These are phyloP conservation scores for Tinospora cordifolia DNA, from an alignment of 164 flowering plant species.

Conservation along the genomic window DNA sequence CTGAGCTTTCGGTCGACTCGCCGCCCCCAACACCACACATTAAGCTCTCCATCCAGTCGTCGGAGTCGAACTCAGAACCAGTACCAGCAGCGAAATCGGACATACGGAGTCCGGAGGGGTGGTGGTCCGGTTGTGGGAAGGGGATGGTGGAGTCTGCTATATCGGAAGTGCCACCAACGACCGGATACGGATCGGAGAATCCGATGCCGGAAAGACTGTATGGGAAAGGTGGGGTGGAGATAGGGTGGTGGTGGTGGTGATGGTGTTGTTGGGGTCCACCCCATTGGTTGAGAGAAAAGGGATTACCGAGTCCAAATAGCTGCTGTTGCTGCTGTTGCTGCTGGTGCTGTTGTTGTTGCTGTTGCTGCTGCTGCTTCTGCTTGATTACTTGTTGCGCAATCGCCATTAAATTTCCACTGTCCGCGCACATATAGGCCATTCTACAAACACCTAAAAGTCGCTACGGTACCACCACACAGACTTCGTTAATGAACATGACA, in stretches of 20 bases:
- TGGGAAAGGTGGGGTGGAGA: background rate
- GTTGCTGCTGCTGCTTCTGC: slow-evolving; percentile 76
- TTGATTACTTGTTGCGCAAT: slow-evolving; percentile 91
- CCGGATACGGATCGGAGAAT: background rate
- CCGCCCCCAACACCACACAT: slow-evolving; percentile 43
- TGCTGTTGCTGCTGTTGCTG: slow-evolving; percentile 14
- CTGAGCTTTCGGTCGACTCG: slow-evolving; percentile 56
- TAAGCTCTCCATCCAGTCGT: slow-evolving; percentile 90
- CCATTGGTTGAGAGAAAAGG: slow-evolving; percentile 4
- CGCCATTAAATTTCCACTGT: slow-evolving; percentile 97
- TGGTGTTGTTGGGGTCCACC: background rate
- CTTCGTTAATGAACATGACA: background rate
- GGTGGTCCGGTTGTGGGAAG: slow-evolving; percentile 27
- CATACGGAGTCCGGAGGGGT: slow-evolving; percentile 38
- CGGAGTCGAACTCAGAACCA: slow-evolving; percentile 65
- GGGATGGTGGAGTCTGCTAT: background rate
- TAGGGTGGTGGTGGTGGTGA: background rate
- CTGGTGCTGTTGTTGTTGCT: slow-evolving; percentile 57
- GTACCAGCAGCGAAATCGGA: slow-evolving; percentile 36
- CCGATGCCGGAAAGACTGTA: slow-evolving; percentile 1
- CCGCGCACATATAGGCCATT: slow-evolving; percentile 93
- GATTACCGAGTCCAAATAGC: background rate
- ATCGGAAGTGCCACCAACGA: background rate
- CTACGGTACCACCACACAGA: background rate
- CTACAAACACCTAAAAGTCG: slow-evolving; percentile 23